A percentile compares a stretch with the other conserved stretches of the same genome.
Evolutionary conservation across 768 basidiomycete species (phyloP).

Genomic region (Sistotremastrum niveocremeum): DNA sequence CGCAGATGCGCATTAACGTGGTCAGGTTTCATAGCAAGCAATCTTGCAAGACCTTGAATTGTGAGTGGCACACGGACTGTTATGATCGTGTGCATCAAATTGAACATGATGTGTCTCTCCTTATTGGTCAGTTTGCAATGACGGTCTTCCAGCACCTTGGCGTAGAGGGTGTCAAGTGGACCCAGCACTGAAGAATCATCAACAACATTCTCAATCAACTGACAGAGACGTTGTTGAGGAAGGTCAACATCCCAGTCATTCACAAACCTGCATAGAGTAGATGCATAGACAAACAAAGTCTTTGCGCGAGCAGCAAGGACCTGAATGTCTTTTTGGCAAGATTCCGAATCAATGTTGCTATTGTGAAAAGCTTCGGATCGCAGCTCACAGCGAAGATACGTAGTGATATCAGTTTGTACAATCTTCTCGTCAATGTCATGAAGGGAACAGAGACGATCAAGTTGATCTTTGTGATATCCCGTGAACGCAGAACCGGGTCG

Average conservation of each 20-base stretch:
- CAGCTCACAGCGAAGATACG: conserved; percentile 3
- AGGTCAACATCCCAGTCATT: not conserved
- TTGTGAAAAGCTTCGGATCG: not conserved
- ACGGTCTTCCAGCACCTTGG: not conserved
- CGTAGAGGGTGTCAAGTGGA: conserved; percentile 1
- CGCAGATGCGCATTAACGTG: not conserved
- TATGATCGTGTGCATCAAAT: not conserved
- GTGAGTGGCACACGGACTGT: not conserved
- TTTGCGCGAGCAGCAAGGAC: conserved; percentile 1
- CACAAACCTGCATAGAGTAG: conserved; percentile 3
- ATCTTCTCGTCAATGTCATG: conserved; percentile 13
- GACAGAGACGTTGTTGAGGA: not conserved
- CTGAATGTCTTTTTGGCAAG: not conserved
- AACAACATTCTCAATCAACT: not conserved
- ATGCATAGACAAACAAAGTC: conserved; percentile 6
- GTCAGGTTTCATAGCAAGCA: not conserved
- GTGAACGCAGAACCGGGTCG: conserved; percentile 11
- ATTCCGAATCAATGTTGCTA: conserved; percentile 2
- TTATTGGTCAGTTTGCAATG: not conserved
- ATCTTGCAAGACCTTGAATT: not conserved
- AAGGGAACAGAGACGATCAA: conserved; percentile 2
- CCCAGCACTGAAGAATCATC: not conserved
- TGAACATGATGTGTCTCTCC: not conserved
- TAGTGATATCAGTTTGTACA: conserved; percentile 13
- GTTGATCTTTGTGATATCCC: conserved; percentile 2